Percentiles rank a stretch among this genome's conserved stretches.
These are phyloP conservation scores for Colletotrichum cereale DNA, from an alignment of 2,329 filamentous ascomycete genomes.

Conservation along the genomic window DNA sequence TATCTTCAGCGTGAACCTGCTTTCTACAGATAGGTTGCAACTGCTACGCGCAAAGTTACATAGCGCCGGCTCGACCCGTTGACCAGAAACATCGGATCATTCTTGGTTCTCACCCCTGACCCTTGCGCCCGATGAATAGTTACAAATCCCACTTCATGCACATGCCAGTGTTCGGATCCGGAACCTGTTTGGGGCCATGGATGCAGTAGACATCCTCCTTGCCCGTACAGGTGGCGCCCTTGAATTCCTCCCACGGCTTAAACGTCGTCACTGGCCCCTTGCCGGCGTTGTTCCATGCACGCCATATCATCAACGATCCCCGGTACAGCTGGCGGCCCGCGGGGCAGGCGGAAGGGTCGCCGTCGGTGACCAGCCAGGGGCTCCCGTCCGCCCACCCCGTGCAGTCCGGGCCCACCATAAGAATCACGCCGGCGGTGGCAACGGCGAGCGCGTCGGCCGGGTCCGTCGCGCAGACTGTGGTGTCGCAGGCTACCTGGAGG, in stretches of 20 bases:
- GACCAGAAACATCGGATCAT: too few species aligned
- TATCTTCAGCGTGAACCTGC: too few species aligned
- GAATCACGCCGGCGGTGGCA: conserved; percentile 2
- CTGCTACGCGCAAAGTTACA: too few species aligned
- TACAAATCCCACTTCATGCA: background rate
- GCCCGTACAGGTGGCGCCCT: conserved; percentile 16
- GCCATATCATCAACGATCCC: conserved; percentile 3
- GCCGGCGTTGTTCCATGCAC: conserved; percentile 15
- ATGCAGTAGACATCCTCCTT: conserved; percentile 1
- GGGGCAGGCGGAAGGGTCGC: background rate
- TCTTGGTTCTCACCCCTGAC: too few species aligned
- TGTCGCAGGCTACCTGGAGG: conserved; percentile 24
- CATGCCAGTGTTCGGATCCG: background rate
- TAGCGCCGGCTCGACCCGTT: too few species aligned
- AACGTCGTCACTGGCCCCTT: background rate
- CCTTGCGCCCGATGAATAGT: too few species aligned
- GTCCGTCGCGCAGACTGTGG: conserved; percentile 3
- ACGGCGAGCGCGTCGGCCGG: conserved; percentile 1
- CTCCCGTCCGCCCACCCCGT: conserved; percentile 1
- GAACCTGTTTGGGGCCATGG: background rate
- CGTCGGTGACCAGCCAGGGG: background rate
- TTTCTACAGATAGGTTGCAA: too few species aligned
- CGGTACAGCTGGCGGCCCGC: conserved; percentile 10
- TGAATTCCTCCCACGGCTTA: conserved; percentile 27
- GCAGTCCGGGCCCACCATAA: conserved; percentile 16